These are phyloP conservation scores for Venturia aucupariae DNA, from an alignment of 2,329 filamentous ascomycete genomes.

Conservation along the genomic window DNA sequence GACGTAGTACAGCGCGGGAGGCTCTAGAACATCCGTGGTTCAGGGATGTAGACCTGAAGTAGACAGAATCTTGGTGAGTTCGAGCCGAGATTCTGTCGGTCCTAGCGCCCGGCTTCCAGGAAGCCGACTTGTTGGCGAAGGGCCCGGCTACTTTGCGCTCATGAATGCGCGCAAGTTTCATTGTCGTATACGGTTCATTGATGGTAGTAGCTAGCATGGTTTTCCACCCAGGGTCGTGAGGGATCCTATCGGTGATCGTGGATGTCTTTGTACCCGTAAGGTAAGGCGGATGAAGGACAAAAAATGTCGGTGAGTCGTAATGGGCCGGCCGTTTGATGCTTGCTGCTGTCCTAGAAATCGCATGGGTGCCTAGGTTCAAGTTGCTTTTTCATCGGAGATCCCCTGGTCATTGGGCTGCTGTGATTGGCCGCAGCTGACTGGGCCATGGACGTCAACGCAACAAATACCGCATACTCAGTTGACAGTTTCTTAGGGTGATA, in stretches of 20 bases:
- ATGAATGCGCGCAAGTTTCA: too few relatives aligned
- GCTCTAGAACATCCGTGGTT: constrained; percentile 28
- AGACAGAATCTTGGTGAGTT: too few relatives aligned
- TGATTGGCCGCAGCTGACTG: not conserved
- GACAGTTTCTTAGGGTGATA: not conserved
- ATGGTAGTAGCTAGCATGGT: too few relatives aligned
- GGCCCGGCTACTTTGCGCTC: too few relatives aligned
- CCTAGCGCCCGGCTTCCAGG: too few relatives aligned
- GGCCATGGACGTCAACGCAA: not conserved
- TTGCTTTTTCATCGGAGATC: not conserved
- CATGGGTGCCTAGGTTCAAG: not conserved
- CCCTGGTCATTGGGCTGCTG: not conserved
- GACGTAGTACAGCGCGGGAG: constrained; percentile 32
- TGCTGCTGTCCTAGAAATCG: not conserved
- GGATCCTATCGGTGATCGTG: not conserved
- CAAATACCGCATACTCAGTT: not conserved
- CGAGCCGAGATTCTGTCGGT: too few relatives aligned
- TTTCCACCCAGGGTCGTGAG: not conserved
- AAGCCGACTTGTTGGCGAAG: too few relatives aligned
- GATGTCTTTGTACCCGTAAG: not conserved
- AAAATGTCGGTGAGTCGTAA: not conserved
- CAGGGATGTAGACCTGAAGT: constrained; percentile 6
- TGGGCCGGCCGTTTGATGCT: not conserved
- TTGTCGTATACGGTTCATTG: too few relatives aligned
- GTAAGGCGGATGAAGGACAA: too few relatives aligned